Percentiles rank a stretch among this genome's conserved stretches.
Evolutionary conservation across 495 filamentous ascomycete species (phyloP).

Genomic region (Baudoinia panamericana): DNA sequence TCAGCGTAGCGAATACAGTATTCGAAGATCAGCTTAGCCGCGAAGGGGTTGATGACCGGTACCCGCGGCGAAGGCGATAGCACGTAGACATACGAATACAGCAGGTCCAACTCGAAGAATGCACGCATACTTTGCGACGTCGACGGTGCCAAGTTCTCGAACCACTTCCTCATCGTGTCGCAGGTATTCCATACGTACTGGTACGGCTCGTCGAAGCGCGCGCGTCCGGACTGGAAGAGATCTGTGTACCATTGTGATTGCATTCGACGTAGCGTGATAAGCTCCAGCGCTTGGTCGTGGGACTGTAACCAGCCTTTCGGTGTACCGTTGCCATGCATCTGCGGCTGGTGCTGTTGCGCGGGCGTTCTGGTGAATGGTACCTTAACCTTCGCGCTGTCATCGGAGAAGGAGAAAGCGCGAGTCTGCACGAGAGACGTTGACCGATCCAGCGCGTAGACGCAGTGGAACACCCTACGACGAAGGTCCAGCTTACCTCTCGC

Average conservation of each 20-base stretch:
- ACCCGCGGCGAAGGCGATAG: conserved; percentile 59
- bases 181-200: conserved; percentile 28
- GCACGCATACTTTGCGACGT: conserved; percentile 47
- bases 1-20: conserved; percentile 61
- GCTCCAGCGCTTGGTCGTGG: conserved; percentile 36
- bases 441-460: conserved; percentile 77
- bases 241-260: conserved; percentile 75
- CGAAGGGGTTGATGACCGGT: conserved; percentile 52
- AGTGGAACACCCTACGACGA: conserved; percentile 69
- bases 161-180: conserved; percentile 22
- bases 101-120: conserved; percentile 65
- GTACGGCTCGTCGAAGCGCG: conserved; percentile 34
- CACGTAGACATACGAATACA: conserved; percentile 75
- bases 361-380: conserved; percentile 12
- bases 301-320: conserved; percentile 34
- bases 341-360: conserved; percentile 11
- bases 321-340: conserved; percentile 28
- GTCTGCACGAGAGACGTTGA: conserved; percentile 68
- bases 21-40: conserved; percentile 65
- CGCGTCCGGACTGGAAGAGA: conserved; percentile 57
- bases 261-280: conserved; percentile 62
- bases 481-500: conserved; percentile 55
- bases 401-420: conserved; percentile 78
- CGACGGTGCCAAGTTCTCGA: conserved; percentile 44
- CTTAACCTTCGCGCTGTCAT: conserved; percentile 64